Conservation (phyloP, 805 yeast genomes). For the Teunomyces funiuensis region DNA sequence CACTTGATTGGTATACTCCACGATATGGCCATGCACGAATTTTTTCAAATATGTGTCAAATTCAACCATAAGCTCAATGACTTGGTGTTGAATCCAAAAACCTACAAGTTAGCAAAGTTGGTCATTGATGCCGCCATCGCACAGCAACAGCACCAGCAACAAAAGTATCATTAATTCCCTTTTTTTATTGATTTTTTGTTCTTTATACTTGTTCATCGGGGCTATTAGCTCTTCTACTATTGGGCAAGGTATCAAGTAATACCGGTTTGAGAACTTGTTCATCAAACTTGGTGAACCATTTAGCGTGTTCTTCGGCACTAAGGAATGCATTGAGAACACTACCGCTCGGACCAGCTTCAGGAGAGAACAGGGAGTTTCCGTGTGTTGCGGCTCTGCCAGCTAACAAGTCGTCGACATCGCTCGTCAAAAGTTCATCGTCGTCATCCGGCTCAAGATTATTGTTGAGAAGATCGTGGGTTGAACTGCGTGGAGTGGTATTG, state of each 20-base stretch:
- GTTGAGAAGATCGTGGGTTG: constrained; percentile 9
- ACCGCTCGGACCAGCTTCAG: constrained; percentile 8
- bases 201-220: constrained; percentile 1
- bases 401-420: constrained; percentile 42
- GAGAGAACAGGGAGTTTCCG: not conserved
- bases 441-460: constrained; percentile 12
- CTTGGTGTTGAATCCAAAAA: constrained; percentile 59
- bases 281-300: constrained; percentile 92
- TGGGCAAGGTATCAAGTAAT: constrained; percentile 61
- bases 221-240: constrained; percentile 10
- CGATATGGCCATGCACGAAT: constrained; percentile 63
- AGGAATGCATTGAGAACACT: constrained; percentile 43
- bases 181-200: not conserved
- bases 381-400: constrained; percentile 11
- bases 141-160: constrained; percentile 35
- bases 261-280: constrained; percentile 93
- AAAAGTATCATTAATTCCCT: constrained; percentile 4
- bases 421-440: constrained; percentile 26
- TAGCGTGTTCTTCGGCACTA: constrained; percentile 69
- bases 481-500: constrained; percentile 7
- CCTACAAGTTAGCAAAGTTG: constrained; percentile 69
- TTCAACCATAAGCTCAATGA: constrained; percentile 66
- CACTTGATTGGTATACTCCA: constrained; percentile 57
- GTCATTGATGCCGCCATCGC: constrained; percentile 65
- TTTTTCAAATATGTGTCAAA: constrained; percentile 61